Base-by-base conservation (phyloP, 1,139 yeast species). In the Insectozyma bohioensis region DNA sequence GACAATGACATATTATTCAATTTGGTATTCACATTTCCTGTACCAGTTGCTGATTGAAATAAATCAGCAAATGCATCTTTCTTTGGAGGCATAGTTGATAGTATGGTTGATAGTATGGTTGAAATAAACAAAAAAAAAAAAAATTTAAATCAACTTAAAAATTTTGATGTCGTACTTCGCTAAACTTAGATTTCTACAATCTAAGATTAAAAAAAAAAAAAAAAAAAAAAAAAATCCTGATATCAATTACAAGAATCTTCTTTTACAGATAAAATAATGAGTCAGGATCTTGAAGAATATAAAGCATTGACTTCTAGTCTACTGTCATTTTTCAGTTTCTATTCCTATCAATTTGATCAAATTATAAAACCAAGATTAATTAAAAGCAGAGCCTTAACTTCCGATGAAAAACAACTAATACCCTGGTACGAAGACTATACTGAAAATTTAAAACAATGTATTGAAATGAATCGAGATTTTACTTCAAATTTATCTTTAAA, bases 391-490 rank as follows among this genome's bases (percentile, higher is more conserved):
- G 47, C 62, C 2, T 51, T 80, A 15, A 42, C 69, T 0, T 34
- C 39, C 0, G 57, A 58, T 6, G 84, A 80, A 28, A 54, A 64
- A 39, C 35, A 35, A 6, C 50, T 76, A 6, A 30, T 81, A 2
- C 72, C 79, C 0, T 78, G 83, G 81, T 77, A 70, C 46, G 58
- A 58, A 0, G 40, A 52, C 5, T 75, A 81, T 45, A 48, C 79
- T 1, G 55, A 59, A 2, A 52, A 66, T 11, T 43, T 84, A 14
- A 61, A 60, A 30, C 56, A 61, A 25, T 68, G 80, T 27, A 68
- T 83, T 17, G 58, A 58, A 2, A 56, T 63, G 28, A 83, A 83
- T 50, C 67, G 65, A 13, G 48, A 51, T 7, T 80, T 81, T 46
- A 60, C 72, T 11, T 59, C 63, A 28, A 42, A 52, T 2, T 61